A percentile compares a stretch with the other conserved stretches of the same genome.
Conservation (phyloP, 2,329 filamentous ascomycete species). For the Microdochium trichocladiopsis region DNA sequence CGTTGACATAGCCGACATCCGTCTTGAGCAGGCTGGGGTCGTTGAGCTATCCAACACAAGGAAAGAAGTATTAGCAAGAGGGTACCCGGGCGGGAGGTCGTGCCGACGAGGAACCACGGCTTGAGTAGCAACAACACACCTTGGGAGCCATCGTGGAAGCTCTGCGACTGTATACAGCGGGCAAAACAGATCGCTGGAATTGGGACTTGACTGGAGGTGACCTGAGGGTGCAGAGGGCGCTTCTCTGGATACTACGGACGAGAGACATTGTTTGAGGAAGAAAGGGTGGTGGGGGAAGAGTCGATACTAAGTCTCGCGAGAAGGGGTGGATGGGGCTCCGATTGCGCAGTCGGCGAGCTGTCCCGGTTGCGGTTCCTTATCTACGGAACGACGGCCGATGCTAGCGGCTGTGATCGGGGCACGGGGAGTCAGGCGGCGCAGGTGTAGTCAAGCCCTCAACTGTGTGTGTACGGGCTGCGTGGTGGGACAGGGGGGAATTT, state of each 20-base stretch:
- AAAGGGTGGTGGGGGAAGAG: neutral
- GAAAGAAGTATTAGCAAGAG: neutral
- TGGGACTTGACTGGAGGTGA: neutral
- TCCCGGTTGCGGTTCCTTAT: too few relatives aligned
- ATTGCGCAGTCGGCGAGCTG: neutral
- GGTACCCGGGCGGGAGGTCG: too few relatives aligned
- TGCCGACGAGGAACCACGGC: neutral
- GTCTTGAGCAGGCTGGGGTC: constrained; percentile 79
- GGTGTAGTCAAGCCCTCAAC: too few relatives aligned
- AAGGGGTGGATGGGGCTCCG: neutral
- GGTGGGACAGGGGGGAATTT: too few relatives aligned
- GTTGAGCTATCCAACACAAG: constrained; percentile 51
- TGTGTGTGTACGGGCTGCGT: too few relatives aligned
- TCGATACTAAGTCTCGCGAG: neutral
- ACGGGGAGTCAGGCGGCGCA: too few relatives aligned
- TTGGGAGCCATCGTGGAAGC: neutral
- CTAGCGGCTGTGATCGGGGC: too few relatives aligned
- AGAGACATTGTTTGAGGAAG: neutral
- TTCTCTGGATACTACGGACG: neutral
- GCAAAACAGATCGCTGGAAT: neutral
- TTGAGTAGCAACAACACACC: neutral
- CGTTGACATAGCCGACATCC: constrained; percentile 79
- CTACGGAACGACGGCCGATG: too few relatives aligned
- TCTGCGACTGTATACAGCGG: neutral
- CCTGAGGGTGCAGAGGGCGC: neutral